Percentiles rank a stretch among this genome's conserved stretches.
Evolutionary conservation across 2,329 filamentous ascomycete genomes (phyloP).

Genomic region (Xylaria sp.): DNA sequence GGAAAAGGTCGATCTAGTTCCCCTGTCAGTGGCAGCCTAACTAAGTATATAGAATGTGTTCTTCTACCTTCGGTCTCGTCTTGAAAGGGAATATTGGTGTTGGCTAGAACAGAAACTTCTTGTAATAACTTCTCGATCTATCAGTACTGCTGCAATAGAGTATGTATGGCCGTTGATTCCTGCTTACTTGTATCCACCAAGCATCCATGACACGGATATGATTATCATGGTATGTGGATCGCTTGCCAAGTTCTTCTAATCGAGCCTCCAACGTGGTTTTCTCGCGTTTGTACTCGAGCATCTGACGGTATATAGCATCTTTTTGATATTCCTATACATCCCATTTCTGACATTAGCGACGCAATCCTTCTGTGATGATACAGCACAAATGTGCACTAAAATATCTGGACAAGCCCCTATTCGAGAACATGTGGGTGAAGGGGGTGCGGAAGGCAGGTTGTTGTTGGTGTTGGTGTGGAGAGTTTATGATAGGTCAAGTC

Average conservation of each 20-base stretch:
- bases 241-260: slow-evolving; percentile 82
- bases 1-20: slow-evolving; percentile 64
- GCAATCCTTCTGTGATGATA: slow-evolving; percentile 41
- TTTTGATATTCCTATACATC: slow-evolving; percentile 83
- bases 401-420: slow-evolving; percentile 43
- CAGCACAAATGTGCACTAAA: slow-evolving; percentile 44
- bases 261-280: slow-evolving; percentile 83
- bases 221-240: slow-evolving; percentile 86
- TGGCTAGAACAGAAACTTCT: slow-evolving; percentile 70
- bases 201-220: slow-evolving; percentile 90
- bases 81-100: slow-evolving; percentile 59
- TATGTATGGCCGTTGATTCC: not conserved
- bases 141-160: slow-evolving; percentile 9
- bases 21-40: slow-evolving; percentile 40
- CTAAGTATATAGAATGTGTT: slow-evolving; percentile 14
- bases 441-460: slow-evolving; percentile 39
- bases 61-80: slow-evolving; percentile 56
- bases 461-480: slow-evolving; percentile 36
- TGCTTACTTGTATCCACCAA: slow-evolving; percentile 91
- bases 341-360: slow-evolving; percentile 53
- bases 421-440: slow-evolving; percentile 43
- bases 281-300: slow-evolving; percentile 97
- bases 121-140: slow-evolving; percentile 64
- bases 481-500: slow-evolving; percentile 45
- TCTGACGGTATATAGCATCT: slow-evolving; percentile 95